A percentile compares a stretch with the other conserved stretches of the same genome.
phyloP scores from a whole-genome alignment of 2,329 filamentous ascomycete species.

The Pseudocercospora crystallina region DNA sequence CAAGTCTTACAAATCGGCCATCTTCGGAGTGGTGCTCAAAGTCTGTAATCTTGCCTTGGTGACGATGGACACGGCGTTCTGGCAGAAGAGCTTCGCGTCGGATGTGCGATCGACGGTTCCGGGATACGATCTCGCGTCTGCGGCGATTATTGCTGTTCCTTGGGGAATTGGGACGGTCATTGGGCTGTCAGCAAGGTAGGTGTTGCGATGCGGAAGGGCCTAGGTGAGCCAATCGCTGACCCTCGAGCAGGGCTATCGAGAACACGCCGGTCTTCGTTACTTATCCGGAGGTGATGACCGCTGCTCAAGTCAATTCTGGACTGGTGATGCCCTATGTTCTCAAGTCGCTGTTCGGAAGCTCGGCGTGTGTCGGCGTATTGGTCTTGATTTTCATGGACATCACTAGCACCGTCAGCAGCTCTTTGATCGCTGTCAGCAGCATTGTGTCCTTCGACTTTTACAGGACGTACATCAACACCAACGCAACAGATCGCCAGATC shows the following conservation, averaged over 20 bases:
- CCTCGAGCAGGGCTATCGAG: conserved; percentile 39
- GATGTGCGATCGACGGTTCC: conserved; percentile 50
- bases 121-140: conserved; percentile 47
- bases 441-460: conserved; percentile 54
- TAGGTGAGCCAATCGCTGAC: too few species aligned
- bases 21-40: conserved; percentile 48
- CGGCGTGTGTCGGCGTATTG: conserved; percentile 45
- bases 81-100: conserved; percentile 53
- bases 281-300: conserved; percentile 43
- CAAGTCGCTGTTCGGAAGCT: conserved; percentile 44
- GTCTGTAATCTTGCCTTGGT: conserved; percentile 52
- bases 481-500: conserved; percentile 44
- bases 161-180: conserved; percentile 50
- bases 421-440: conserved; percentile 53
- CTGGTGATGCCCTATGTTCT: conserved; percentile 50
- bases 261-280: conserved; percentile 47
- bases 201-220: too few species aligned
- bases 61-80: conserved; percentile 54
- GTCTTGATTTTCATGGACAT: conserved; percentile 54
- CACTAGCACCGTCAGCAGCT: conserved; percentile 51
- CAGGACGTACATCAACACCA: conserved; percentile 50
- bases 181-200: conserved; percentile 39
- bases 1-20: conserved; percentile 41
- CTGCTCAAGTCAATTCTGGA: conserved; percentile 43
- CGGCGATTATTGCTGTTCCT: conserved; percentile 50